Evolutionary conservation across 257 asterid genomes (phyloP).

Genomic region (Euphrasia confusa): DNA sequence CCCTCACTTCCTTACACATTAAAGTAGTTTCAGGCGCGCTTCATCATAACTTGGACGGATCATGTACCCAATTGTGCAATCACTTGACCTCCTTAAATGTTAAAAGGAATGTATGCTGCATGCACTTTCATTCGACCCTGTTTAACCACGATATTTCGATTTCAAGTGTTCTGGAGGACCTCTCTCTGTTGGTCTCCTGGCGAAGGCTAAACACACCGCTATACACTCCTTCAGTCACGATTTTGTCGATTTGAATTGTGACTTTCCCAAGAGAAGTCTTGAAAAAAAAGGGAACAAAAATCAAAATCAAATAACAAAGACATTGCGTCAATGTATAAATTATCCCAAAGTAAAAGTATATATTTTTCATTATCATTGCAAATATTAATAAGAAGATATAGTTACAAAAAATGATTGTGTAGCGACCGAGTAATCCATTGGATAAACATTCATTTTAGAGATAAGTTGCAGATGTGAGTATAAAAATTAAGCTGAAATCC

Average conservation of each 20-base stretch:
- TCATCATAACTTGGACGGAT: slow-evolving; percentile 5
- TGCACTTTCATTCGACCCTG: slow-evolving; percentile 28
- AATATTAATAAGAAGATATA: not conserved
- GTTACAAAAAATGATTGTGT: not conserved
- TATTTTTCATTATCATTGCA: not conserved
- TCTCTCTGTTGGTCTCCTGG: slow-evolving; percentile 44
- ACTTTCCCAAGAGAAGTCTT: slow-evolving; percentile 70
- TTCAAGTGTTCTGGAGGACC: slow-evolving; percentile 58
- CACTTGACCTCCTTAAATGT: slow-evolving; percentile 17
- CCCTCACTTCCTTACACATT: slow-evolving; percentile 14
- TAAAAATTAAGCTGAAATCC: slow-evolving; percentile 22
- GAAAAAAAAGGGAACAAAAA: slow-evolving; percentile 12
- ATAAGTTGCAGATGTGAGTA: slow-evolving; percentile 14
- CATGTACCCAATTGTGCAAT: not conserved
- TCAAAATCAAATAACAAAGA: not conserved
- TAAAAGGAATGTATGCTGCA: slow-evolving; percentile 14
- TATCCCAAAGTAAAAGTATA: too few species aligned
- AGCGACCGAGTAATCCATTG: too few species aligned
- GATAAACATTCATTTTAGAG: not conserved
- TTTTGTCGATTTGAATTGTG: slow-evolving; percentile 70
- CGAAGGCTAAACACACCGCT: slow-evolving; percentile 60
- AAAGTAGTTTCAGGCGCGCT: slow-evolving; percentile 9
- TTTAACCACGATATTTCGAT: slow-evolving; percentile 74
- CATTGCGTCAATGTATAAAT: not conserved
- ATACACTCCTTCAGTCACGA: slow-evolving; percentile 66